Evolutionary conservation across 139 green algal species (phyloP).

Genomic region (Nannochloris sp.): DNA sequence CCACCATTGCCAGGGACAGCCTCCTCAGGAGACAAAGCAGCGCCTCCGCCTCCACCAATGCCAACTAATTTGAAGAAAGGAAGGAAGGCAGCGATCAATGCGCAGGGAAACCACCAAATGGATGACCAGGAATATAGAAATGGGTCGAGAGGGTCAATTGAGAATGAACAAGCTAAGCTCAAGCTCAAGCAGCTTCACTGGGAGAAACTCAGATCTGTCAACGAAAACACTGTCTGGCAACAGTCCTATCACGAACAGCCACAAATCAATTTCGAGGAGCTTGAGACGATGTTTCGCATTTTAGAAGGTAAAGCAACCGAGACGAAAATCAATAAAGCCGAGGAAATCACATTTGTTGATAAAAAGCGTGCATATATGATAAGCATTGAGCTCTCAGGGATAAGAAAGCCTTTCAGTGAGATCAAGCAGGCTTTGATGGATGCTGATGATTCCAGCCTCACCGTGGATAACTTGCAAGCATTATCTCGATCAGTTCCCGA

Average conservation of each 20-base stretch:
- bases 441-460: constrained; percentile 53
- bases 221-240: constrained; percentile 57
- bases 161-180: not conserved
- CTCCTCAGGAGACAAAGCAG: constrained; percentile 1
- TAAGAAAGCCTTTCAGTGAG: constrained; percentile 46
- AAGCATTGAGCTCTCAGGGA: constrained; percentile 65
- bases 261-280: constrained; percentile 44
- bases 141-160: not conserved
- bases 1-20: constrained; percentile 31
- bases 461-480: constrained; percentile 51
- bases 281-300: constrained; percentile 54
- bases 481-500: constrained; percentile 50
- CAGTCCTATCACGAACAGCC: constrained; percentile 8
- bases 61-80: not conserved
- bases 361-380: constrained; percentile 73
- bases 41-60: not conserved
- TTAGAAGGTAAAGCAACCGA: constrained; percentile 15
- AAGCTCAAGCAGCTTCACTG: constrained; percentile 78
- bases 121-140: not conserved
- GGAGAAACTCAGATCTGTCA: constrained; percentile 58
- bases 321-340: constrained; percentile 3
- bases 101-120: not conserved
- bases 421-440: constrained; percentile 51
- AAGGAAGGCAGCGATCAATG: not conserved
- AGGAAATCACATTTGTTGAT: constrained; percentile 59